These are phyloP conservation scores for Cyclocybe cylindracea DNA, from an alignment of 768 basidiomycete genomes.

Conservation along the genomic window DNA sequence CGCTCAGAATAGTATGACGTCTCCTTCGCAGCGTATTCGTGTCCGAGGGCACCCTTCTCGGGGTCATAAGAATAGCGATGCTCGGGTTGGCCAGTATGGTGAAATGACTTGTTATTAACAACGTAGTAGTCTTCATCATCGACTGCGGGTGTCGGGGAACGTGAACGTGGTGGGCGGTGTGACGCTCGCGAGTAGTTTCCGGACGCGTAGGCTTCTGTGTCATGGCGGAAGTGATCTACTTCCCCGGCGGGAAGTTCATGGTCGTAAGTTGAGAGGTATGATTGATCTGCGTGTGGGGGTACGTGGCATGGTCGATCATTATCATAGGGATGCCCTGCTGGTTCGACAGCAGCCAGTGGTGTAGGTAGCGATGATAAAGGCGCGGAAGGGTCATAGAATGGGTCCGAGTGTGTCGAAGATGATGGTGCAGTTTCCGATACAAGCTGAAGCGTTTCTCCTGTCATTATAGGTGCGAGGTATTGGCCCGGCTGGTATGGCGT, in stretches of 20 bases:
- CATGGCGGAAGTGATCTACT: constrained; percentile 63
- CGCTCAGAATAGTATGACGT: constrained; percentile 24
- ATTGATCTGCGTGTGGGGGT: constrained; percentile 24
- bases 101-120: constrained; percentile 54
- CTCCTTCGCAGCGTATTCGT: constrained; percentile 20
- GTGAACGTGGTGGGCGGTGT: constrained; percentile 58
- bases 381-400: constrained; percentile 27
- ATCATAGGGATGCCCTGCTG: constrained; percentile 32
- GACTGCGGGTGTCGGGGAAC: constrained; percentile 74
- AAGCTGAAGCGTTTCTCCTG: constrained; percentile 64
- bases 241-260: constrained; percentile 36
- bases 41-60: constrained; percentile 37
- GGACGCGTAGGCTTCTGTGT: constrained; percentile 70
- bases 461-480: constrained; percentile 59
- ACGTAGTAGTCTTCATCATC: constrained; percentile 75
- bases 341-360: constrained; percentile 15
- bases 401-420: constrained; percentile 24
- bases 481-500: constrained; percentile 63
- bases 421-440: constrained; percentile 22
- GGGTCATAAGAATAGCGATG: constrained; percentile 30
- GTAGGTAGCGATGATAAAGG: constrained; percentile 20
- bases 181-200: constrained; percentile 53
- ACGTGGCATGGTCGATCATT: constrained; percentile 37
- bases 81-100: constrained; percentile 48
- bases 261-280: constrained; percentile 31